Evolutionary conservation across 1,139 yeast species (phyloP), one percentile per base, ranked within the genome.

Genomic region (Sugiyamaella novakii): DNA sequence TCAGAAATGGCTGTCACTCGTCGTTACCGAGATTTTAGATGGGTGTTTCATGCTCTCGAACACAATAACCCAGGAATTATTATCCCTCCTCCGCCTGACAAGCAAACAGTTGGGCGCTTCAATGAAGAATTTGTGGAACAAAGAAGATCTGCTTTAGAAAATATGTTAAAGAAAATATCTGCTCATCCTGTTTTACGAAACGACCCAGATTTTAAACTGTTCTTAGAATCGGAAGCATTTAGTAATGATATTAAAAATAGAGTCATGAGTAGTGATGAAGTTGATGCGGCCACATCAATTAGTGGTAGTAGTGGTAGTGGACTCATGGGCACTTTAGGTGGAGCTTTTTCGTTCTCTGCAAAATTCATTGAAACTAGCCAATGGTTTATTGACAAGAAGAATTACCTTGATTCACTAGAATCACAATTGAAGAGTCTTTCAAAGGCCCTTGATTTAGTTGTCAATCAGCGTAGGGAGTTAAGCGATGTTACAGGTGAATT

Each of bases 1-100:
- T 67, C 68, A 1, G 73, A 75, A 36, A 66, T 74, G 6, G 67
- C 75, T 5, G 95, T 87, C 0, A 76, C 86, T 3, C 75, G 96
- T 61, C 76, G 96, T 55, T 88, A 88, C 66, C 79, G 82, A 53
- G 96, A 88, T 64, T 88, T 88, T 68, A 73, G 84, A 56, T 73
- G 98, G 98, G 75, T 92, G 22, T 91, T 88, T 67, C 88, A 88
- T 59, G 96, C 92, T 59, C 73, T 92, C 28, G 88, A 87, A 62
- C 79, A 80, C 56, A 87, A 84, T 59, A 89, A 92, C 63, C 95
- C 96, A 25, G 98, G 98, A 0, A 75, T 79, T 51, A 84, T 94
- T 35, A 83, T 94, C 22, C 98, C 98, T 0, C 96, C 98, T 0
- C 98, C 98, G 8, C 98, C 99, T 1, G 87, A 88, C 31, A 94